These are phyloP conservation scores for Lathyrus tuberosus DNA, from an alignment of 306 rosid species.

Conservation along the genomic window DNA sequence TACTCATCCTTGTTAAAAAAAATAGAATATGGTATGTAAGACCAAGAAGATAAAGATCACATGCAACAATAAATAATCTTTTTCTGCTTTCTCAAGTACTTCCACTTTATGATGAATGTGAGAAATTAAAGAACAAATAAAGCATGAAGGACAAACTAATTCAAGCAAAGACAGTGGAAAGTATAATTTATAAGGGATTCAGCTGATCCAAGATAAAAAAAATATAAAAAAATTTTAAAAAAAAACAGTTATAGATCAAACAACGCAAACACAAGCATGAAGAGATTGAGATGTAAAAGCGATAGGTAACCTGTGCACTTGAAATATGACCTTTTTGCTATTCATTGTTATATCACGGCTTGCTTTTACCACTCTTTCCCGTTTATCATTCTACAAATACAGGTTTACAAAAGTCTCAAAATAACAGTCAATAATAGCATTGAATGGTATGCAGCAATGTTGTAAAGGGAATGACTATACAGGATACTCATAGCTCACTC, in stretches of 20 bases:
- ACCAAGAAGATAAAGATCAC: conserved; percentile 27
- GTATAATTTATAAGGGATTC: conserved; percentile 4
- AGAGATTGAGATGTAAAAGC: background rate
- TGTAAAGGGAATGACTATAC: background rate
- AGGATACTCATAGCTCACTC: conserved; percentile 2
- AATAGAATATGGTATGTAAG: conserved; percentile 20
- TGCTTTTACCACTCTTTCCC: conserved; percentile 91
- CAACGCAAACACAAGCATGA: background rate
- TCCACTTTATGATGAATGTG: background rate
- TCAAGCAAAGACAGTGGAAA: conserved; percentile 14
- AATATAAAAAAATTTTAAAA: no score
- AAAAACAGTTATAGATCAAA: conserved; percentile 13
- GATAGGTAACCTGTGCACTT: conserved; percentile 81
- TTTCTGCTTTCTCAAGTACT: no score
- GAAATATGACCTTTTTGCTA: conserved; percentile 98
- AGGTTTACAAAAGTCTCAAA: conserved; percentile 34
- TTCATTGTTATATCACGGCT: conserved; percentile 92
- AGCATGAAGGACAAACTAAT: background rate
- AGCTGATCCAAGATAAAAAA: conserved; percentile 8
- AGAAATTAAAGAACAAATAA: conserved; percentile 4
- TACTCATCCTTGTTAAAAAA: conserved; percentile 66
- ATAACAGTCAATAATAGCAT: conserved; percentile 22
- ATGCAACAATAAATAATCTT: background rate
- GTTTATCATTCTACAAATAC: conserved; percentile 77
- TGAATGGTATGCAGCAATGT: conserved; percentile 1